Evolutionary conservation across 2,329 filamentous ascomycete species (phyloP).

Genomic region (Arthrobotrys megalospora): DNA sequence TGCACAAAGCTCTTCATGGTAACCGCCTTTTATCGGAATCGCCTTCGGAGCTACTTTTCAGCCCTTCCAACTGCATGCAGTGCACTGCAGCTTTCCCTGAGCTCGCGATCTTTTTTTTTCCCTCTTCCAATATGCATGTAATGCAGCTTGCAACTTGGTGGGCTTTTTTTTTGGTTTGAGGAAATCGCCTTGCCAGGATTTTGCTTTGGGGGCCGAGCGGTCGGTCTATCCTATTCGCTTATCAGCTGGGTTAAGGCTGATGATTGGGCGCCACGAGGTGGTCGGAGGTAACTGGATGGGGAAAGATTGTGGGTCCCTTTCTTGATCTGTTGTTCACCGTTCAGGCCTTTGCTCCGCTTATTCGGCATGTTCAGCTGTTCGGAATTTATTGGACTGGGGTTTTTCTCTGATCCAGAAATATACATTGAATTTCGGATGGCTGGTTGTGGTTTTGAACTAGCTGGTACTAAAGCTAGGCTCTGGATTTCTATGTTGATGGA

Average conservation of each 20-base stretch:
- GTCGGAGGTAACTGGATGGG: neutral
- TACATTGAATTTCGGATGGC: too few relatives aligned
- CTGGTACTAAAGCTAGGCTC: too few relatives aligned
- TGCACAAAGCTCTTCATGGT: neutral
- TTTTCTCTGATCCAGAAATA: too few relatives aligned
- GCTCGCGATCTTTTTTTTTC: conserved; percentile 5
- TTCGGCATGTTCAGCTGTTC: conserved; percentile 20
- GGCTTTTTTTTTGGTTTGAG: conserved; percentile 2
- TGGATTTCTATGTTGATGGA: too few relatives aligned
- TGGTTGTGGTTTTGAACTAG: too few relatives aligned
- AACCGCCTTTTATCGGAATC: conserved; percentile 3
- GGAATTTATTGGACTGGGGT: too few relatives aligned
- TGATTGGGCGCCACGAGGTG: conserved; percentile 45
- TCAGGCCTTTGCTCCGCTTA: neutral
- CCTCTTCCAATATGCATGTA: neutral
- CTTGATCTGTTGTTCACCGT: conserved; percentile 15
- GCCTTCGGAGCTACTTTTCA: conserved; percentile 6
- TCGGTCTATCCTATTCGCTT: conserved; percentile 26
- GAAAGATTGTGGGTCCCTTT: neutral
- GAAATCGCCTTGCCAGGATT: conserved; percentile 33
- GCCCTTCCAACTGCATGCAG: neutral
- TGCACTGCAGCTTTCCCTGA: neutral
- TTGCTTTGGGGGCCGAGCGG: neutral
- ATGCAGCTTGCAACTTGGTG: neutral
- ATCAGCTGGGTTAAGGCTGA: neutral